A percentile compares a stretch with the other conserved stretches of the same genome.
Evolutionary conservation across 2,329 filamentous ascomycete genomes (phyloP).

Genomic region (Shiraia sp.): DNA sequence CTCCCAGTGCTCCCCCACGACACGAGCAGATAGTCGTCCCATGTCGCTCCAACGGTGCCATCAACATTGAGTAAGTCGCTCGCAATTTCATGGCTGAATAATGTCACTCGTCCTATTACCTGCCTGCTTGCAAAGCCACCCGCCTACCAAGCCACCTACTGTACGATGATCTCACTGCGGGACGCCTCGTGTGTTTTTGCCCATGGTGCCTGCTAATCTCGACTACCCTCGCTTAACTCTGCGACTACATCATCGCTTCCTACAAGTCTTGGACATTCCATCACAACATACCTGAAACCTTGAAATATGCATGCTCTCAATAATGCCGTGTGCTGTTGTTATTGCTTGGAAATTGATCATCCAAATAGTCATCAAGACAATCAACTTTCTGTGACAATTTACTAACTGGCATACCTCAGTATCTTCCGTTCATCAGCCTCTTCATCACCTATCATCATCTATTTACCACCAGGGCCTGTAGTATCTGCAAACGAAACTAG

Average conservation of each 20-base stretch:
- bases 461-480: conserved; percentile 50
- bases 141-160: conserved; percentile 1
- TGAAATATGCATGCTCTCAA: no score
- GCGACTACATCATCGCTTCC: no score
- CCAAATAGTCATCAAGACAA: no score
- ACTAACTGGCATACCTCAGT: conserved; percentile 24
- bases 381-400: no score
- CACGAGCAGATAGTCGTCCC: conserved; percentile 40
- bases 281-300: no score
- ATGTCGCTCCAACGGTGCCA: conserved; percentile 49
- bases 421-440: conserved; percentile 37
- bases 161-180: conserved; percentile 18
- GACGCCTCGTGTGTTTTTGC: conserved; percentile 1
- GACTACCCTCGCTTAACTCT: no score
- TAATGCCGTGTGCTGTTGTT: no score
- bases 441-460: conserved; percentile 44
- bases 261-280: no score
- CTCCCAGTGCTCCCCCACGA: conserved; percentile 20
- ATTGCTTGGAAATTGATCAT: no score
- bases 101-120: neutral
- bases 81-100: neutral
- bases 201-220: neutral
- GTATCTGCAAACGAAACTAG: conserved; percentile 24
- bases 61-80: conserved; percentile 49
- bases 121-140: neutral